Conservation (phyloP, 1,284 basidiomycete genomes). For the Austroboletus novae-zelandiae region DNA sequence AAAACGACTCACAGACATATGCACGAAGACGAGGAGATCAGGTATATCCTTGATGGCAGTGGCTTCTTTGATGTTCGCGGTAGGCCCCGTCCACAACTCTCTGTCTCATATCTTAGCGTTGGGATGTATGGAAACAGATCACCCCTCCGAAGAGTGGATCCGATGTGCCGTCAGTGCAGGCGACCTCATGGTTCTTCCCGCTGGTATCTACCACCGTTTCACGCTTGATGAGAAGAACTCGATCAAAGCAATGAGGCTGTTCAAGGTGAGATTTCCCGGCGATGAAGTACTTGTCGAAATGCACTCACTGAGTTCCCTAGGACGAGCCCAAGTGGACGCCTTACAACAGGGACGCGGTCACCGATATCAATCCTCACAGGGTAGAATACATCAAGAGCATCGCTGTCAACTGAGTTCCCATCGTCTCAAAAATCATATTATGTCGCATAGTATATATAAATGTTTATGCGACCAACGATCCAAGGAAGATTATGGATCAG, state of each 20-base stretch:
- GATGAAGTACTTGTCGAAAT: not conserved
- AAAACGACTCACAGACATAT: constrained; percentile 55
- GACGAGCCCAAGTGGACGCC: constrained; percentile 88
- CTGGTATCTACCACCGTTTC: constrained; percentile 86
- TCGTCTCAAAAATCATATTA: not conserved
- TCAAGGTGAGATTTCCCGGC: constrained; percentile 52
- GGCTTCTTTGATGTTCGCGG: constrained; percentile 87
- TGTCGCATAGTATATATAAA: not conserved
- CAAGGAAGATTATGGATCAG: too few species aligned
- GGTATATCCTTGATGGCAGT: constrained; percentile 77
- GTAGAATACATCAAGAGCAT: constrained; percentile 56
- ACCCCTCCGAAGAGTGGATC: constrained; percentile 67
- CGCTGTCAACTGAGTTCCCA: constrained; percentile 27
- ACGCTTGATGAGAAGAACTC: constrained; percentile 70
- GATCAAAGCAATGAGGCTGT: constrained; percentile 74
- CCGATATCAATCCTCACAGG: constrained; percentile 66
- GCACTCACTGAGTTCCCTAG: constrained; percentile 35
- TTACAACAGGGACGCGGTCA: constrained; percentile 58
- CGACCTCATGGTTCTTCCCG: constrained; percentile 72
- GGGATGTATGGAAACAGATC: constrained; percentile 34
- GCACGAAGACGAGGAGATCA: constrained; percentile 91
- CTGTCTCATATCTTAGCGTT: too few species aligned
- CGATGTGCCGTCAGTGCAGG: constrained; percentile 66
- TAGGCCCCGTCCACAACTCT: constrained; percentile 29
- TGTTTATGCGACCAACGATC: not conserved